Evolutionary conservation across 176 grass and related monocot species (phyloP).

Genomic region (Saccharum officinarum): DNA sequence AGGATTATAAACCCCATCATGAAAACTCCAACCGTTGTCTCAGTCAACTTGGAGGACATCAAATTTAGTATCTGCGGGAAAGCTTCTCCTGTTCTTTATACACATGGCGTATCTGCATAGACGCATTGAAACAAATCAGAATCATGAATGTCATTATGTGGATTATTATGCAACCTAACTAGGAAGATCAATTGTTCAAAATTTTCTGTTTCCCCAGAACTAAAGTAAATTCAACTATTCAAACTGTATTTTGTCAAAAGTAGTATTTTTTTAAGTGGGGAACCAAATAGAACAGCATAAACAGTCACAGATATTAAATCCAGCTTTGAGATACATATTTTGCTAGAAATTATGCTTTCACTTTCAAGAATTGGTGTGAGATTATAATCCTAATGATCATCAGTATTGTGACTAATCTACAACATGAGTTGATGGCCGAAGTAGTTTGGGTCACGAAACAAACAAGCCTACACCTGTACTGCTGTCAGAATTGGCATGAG

Average conservation of each 20-base stretch:
- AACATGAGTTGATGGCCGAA: background rate
- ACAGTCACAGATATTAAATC: background rate
- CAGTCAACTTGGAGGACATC: background rate
- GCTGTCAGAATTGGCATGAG: background rate
- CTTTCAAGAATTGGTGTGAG: background rate
- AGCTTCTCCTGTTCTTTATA: conserved; percentile 96
- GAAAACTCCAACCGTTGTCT: conserved; percentile 7
- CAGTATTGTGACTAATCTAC: background rate
- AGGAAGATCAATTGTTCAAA: background rate
- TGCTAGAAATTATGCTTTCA: background rate
- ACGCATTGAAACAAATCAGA: conserved; percentile 19
- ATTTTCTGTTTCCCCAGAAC: background rate
- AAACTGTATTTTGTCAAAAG: background rate
- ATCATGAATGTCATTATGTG: conserved; percentile 9
- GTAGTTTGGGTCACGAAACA: background rate
- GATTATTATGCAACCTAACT: background rate
- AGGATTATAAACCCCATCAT: conserved; percentile 18
- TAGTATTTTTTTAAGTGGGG: background rate
- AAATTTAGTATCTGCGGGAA: conserved; percentile 69
- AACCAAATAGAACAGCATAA: background rate
- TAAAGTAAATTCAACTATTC: background rate
- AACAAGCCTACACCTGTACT: background rate
- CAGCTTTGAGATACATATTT: background rate
- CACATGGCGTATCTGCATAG: conserved; percentile 72
- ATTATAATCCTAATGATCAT: background rate